A percentile compares a stretch with the other conserved stretches of the same genome.
phyloP scores from a whole-genome alignment of 2,329 filamentous ascomycete genomes.

The Didymella exigua region DNA sequence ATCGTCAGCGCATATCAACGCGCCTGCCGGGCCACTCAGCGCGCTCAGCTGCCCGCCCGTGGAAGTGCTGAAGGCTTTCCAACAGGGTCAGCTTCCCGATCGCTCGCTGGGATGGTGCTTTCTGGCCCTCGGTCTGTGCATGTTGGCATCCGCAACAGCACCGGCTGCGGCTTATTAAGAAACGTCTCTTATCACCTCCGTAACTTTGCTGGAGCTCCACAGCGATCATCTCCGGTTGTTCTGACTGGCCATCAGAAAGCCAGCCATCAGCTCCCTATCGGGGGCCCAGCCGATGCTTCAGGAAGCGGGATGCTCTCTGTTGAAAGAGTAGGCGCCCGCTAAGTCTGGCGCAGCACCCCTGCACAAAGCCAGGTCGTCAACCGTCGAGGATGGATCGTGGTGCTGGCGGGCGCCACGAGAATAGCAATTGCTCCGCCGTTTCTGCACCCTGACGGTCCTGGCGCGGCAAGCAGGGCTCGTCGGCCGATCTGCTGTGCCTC shows the following conservation, averaged over 20 bases:
- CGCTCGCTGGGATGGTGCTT: conserved; percentile 30
- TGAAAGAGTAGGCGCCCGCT: conserved; percentile 47
- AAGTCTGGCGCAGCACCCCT: conserved; percentile 35
- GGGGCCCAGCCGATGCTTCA: conserved; percentile 41
- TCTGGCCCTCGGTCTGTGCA: conserved; percentile 18
- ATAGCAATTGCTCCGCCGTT: conserved; percentile 25
- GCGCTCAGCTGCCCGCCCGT: conserved; percentile 16
- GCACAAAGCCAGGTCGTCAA: conserved; percentile 12
- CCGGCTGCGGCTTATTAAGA: conserved; percentile 34
- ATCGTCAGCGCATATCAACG: conserved; percentile 42
- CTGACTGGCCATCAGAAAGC: conserved; percentile 40
- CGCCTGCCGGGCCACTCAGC: conserved; percentile 40
- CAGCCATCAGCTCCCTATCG: conserved; percentile 48
- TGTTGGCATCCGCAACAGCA: conserved; percentile 21
- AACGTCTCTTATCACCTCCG: conserved; percentile 8
- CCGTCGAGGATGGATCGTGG: conserved; percentile 10
- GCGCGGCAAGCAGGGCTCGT: conserved; percentile 19
- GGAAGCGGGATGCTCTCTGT: conserved; percentile 28
- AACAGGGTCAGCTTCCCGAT: conserved; percentile 36
- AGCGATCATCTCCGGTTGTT: conserved; percentile 39
- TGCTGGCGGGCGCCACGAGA: conserved; percentile 22
- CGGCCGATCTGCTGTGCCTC: conserved; percentile 27
- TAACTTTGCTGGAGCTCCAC: conserved; percentile 29
- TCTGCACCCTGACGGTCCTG: conserved; percentile 17
- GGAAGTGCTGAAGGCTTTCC: conserved; percentile 29